Conservation (phyloP, 2,329 filamentous ascomycete genomes). For the Fusarium anguioides region DNA sequence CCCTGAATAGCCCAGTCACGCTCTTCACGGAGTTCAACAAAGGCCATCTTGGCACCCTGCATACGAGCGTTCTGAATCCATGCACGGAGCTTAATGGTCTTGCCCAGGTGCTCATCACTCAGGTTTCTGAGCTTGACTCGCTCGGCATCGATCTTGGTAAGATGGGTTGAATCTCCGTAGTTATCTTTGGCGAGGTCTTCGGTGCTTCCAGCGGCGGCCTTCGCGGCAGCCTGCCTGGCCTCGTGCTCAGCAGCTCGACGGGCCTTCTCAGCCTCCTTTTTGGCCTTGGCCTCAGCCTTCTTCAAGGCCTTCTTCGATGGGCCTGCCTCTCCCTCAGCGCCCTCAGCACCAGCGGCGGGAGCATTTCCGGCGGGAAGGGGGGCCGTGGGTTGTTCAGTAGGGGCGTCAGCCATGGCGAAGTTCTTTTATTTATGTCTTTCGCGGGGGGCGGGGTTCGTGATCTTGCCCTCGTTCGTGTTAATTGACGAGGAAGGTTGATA, state of each 20-base stretch:
- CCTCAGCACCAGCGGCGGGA: conserved; percentile 23
- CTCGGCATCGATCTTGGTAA: conserved; percentile 67
- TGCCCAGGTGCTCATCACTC: conserved; percentile 72
- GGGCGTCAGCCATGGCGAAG: conserved; percentile 39
- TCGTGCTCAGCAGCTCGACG: conserved; percentile 78
- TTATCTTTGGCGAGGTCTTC: conserved; percentile 79
- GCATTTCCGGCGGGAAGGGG: conserved; percentile 33
- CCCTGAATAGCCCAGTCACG: conserved; percentile 83
- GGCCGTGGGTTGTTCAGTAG: conserved; percentile 30
- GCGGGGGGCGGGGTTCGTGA: conserved; percentile 13
- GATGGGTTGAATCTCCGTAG: conserved; percentile 77
- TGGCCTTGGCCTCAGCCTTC: conserved; percentile 86
- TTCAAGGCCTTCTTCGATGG: conserved; percentile 76
- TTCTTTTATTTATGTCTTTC: background rate
- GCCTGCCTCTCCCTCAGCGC: conserved; percentile 36
- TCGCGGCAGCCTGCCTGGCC: conserved; percentile 74
- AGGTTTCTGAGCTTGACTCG: conserved; percentile 72
- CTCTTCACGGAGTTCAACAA: conserved; percentile 85
- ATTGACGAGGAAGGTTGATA: conserved; percentile 6
- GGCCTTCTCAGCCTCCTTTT: conserved; percentile 87
- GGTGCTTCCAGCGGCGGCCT: conserved; percentile 72
- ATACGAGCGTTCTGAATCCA: conserved; percentile 89
- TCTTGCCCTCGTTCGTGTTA: conserved; percentile 2
- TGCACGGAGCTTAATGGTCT: conserved; percentile 79
- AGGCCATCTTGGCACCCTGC: conserved; percentile 91